These are phyloP conservation scores for Pythium phragmiticola DNA, from an alignment of 352 stramenopile genomes.

Conservation along the genomic window DNA sequence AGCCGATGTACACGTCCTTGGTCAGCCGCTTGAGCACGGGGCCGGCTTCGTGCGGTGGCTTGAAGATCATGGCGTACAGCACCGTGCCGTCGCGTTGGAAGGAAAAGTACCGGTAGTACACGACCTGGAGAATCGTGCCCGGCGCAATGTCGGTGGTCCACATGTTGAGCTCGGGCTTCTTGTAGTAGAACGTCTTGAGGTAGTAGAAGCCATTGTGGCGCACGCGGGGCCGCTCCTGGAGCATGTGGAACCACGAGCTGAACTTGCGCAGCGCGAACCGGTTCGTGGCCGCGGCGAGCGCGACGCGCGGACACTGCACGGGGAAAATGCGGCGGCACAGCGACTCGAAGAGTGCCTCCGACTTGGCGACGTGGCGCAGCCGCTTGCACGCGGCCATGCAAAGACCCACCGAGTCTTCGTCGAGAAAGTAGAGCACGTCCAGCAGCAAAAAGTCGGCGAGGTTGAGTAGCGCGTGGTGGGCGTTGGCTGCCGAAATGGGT, in stretches of 20 bases:
- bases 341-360: conserved; percentile 62
- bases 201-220: conserved; percentile 83
- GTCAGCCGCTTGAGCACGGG: conserved; percentile 25
- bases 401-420: conserved; percentile 67
- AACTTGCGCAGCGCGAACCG: conserved; percentile 66
- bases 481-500: conserved; percentile 26
- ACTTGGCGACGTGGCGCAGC: conserved; percentile 46
- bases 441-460: conserved; percentile 66
- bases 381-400: conserved; percentile 58
- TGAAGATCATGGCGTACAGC: conserved; percentile 79
- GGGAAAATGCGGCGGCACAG: conserved; percentile 75
- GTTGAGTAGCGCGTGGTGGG: conserved; percentile 53
- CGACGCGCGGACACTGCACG: conserved; percentile 50
- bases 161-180: conserved; percentile 86
- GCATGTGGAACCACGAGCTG: conserved; percentile 73
- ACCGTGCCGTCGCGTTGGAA: conserved; percentile 75
- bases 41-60: conserved; percentile 54
- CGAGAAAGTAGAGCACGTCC: conserved; percentile 66
- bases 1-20: conserved; percentile 43
- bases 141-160: conserved; percentile 62
- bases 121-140: conserved; percentile 71
- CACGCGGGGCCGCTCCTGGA: conserved; percentile 61
- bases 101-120: conserved; percentile 85
- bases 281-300: conserved; percentile 36
- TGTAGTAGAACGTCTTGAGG: conserved; percentile 79